A percentile compares a stretch with the other conserved stretches of the same genome.
Conservation (phyloP, 805 yeast genomes). For the Sugiyamaella smithiae region DNA sequence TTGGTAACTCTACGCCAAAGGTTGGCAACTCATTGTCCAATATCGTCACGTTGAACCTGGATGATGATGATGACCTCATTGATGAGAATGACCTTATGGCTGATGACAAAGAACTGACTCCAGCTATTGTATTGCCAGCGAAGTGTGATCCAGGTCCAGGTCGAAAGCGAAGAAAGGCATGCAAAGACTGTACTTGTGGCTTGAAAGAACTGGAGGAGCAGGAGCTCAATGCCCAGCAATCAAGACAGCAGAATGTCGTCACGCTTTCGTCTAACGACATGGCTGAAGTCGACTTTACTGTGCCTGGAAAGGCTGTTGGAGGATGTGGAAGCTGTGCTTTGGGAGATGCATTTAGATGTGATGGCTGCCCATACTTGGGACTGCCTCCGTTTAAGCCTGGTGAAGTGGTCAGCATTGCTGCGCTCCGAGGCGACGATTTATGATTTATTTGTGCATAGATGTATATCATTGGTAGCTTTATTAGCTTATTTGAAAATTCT, state of each 20-base stretch:
- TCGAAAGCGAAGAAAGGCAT: constrained; percentile 78
- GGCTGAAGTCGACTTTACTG: constrained; percentile 90
- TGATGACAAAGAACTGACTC: constrained; percentile 34
- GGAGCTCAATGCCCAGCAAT: constrained; percentile 44
- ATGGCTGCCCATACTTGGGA: constrained; percentile 96
- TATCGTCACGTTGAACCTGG: constrained; percentile 44
- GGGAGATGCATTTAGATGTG: constrained; percentile 98
- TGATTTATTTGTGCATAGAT: constrained; percentile 26
- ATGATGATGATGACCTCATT: constrained; percentile 48
- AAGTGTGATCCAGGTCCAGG: constrained; percentile 50
- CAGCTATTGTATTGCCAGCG: constrained; percentile 53
- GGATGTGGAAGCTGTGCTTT: constrained; percentile 97
- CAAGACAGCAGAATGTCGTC: constrained; percentile 45
- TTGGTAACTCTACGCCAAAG: constrained; percentile 29
- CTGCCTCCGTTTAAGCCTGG: constrained; percentile 99
- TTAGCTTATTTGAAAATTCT: no score
- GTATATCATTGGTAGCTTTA: no score
- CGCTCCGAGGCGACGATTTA: constrained; percentile 64
- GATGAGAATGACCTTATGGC: constrained; percentile 56
- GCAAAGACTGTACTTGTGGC: constrained; percentile 98
- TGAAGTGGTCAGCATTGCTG: constrained; percentile 73
- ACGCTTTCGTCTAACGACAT: constrained; percentile 64
- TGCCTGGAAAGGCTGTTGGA: constrained; percentile 89
- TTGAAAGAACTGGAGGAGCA: constrained; percentile 74
- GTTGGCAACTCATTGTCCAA: constrained; percentile 39